phyloP scores from a whole-genome alignment of 805 yeast species.

The Starmerella asiatica region DNA sequence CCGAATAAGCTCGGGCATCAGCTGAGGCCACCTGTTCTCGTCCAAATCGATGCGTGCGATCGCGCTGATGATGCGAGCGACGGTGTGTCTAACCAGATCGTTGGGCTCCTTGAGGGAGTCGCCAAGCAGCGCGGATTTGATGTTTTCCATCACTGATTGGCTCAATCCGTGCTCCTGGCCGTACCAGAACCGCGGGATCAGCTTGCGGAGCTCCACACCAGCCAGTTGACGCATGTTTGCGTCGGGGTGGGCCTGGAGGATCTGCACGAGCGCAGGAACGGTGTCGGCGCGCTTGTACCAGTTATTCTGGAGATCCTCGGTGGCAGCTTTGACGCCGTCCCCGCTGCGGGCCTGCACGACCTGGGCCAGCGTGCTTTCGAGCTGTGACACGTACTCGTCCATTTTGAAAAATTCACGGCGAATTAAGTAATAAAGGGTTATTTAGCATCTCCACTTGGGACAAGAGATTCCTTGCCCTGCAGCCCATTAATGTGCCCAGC shows the following conservation, averaged over 20 bases:
- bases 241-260: constrained; percentile 55
- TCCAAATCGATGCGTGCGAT: constrained; percentile 69
- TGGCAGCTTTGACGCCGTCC: constrained; percentile 68
- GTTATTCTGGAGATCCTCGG: constrained; percentile 56
- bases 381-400: constrained; percentile 34
- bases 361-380: constrained; percentile 67
- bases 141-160: constrained; percentile 39
- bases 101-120: constrained; percentile 52
- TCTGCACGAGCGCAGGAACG: constrained; percentile 70
- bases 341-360: constrained; percentile 67
- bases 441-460: too few species aligned
- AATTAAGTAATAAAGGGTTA: too few species aligned
- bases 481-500: too few species aligned
- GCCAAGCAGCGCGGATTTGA: constrained; percentile 55
- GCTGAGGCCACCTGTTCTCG: constrained; percentile 56
- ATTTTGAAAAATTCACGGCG: constrained; percentile 3
- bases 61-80: constrained; percentile 78
- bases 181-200: constrained; percentile 58
- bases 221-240: constrained; percentile 76
- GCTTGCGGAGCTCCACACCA: constrained; percentile 91
- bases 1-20: constrained; percentile 55
- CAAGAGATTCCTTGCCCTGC: too few species aligned
- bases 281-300: constrained; percentile 58
- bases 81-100: constrained; percentile 67
- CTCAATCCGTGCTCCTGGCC: constrained; percentile 29